Evolutionary conservation across 192 early-diverging fungal species (phyloP).

Genomic region (Coemansia sp.): DNA sequence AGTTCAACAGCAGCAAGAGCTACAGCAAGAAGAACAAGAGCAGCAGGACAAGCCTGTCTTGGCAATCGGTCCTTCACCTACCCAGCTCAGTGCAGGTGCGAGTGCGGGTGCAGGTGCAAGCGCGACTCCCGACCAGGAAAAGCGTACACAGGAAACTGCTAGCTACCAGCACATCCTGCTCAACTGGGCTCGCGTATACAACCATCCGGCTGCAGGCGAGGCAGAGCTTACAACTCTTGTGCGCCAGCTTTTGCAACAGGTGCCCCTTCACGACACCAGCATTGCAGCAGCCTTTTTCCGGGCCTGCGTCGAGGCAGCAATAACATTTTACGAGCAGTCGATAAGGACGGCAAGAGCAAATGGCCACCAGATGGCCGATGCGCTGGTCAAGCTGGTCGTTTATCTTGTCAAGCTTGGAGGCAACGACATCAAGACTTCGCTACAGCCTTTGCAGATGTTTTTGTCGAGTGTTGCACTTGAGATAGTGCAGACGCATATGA

Average conservation of each 20-base stretch:
- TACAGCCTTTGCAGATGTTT: constrained; percentile 77
- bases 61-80: neutral
- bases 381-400: constrained; percentile 86
- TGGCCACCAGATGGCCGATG: constrained; percentile 86
- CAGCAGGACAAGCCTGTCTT: neutral
- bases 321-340: constrained; percentile 65
- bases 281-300: constrained; percentile 88
- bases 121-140: neutral
- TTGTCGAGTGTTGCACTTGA: constrained; percentile 84
- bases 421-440: constrained; percentile 49
- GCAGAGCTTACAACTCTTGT: constrained; percentile 48
- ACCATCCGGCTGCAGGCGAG: constrained; percentile 52
- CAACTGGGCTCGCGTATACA: constrained; percentile 54
- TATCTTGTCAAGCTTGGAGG: constrained; percentile 74
- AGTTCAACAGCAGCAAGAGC: neutral
- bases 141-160: constrained; percentile 32
- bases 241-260: constrained; percentile 70
- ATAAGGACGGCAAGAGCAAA: constrained; percentile 14
- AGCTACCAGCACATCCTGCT: constrained; percentile 53
- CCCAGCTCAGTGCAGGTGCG: neutral
- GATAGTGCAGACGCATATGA: constrained; percentile 83
- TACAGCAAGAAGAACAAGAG: neutral
- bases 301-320: constrained; percentile 79
- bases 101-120: neutral
- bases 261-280: constrained; percentile 73